Evolutionary conservation across 768 basidiomycete genomes (phyloP).

Genomic region (Phaffia tasmanica): DNA sequence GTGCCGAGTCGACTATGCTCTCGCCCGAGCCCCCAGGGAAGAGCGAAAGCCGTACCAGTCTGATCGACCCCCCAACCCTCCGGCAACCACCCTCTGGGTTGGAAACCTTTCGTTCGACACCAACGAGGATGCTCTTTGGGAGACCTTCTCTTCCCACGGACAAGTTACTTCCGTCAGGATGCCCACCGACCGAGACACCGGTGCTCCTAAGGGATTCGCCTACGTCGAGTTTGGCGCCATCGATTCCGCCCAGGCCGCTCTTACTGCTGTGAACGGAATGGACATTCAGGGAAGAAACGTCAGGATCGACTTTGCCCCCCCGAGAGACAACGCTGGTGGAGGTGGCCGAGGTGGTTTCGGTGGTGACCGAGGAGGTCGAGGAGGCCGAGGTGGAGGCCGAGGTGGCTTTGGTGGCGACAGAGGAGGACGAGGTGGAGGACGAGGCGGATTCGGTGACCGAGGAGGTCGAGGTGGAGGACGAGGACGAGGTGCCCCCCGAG

Average conservation of each 20-base stretch:
- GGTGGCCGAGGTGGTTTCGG: constrained; percentile 49
- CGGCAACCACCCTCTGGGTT: constrained; percentile 71
- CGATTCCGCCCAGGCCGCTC: constrained; percentile 68
- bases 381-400: constrained; percentile 23
- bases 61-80: constrained; percentile 44
- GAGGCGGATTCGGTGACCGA: constrained; percentile 38
- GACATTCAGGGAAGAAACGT: constrained; percentile 72
- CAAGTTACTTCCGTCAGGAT: constrained; percentile 74
- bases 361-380: constrained; percentile 42
- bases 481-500: constrained; percentile 28
- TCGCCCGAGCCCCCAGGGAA: constrained; percentile 41
- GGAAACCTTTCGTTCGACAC: constrained; percentile 76
- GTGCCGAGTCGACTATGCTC: constrained; percentile 72
- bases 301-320: constrained; percentile 52
- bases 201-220: constrained; percentile 85
- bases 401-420: constrained; percentile 50
- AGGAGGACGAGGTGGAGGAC: constrained; percentile 33
- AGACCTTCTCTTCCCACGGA: constrained; percentile 77
- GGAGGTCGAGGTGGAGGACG: constrained; percentile 39
- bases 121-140: constrained; percentile 76
- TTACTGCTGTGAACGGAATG: constrained; percentile 52
- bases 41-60: constrained; percentile 20
- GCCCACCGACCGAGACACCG: constrained; percentile 84
- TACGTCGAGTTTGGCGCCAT: constrained; percentile 87
- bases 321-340: constrained; percentile 34